phyloP scores from a whole-genome alignment of 2,329 filamentous ascomycete species.

The Epichloe sylvatica region DNA sequence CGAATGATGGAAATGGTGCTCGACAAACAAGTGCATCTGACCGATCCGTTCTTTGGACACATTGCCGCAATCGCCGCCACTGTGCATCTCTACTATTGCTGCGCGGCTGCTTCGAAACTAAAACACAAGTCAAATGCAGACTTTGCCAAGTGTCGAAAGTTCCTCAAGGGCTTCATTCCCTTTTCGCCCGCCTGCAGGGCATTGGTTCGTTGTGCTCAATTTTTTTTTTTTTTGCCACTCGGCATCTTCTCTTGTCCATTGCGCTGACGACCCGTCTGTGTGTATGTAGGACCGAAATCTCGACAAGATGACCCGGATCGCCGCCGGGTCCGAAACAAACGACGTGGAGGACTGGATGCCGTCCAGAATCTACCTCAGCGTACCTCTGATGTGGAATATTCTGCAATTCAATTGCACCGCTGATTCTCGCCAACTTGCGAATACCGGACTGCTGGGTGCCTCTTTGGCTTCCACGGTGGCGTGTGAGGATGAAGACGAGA shows the following conservation, averaged over 20 bases:
- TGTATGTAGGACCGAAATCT: conserved; percentile 29
- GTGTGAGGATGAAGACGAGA: conserved; percentile 21
- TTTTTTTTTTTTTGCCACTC: no score
- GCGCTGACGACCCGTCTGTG: conserved; percentile 8
- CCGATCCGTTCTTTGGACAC: conserved; percentile 38
- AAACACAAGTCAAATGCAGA: conserved; percentile 39
- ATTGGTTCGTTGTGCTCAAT: conserved; percentile 23
- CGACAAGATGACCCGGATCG: conserved; percentile 34
- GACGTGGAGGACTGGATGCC: conserved; percentile 39
- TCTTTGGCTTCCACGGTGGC: conserved; percentile 23
- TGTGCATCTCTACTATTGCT: conserved; percentile 40
- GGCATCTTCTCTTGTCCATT: no score
- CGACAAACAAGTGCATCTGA: conserved; percentile 33
- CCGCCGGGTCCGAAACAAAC: conserved; percentile 32
- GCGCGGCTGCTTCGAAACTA: conserved; percentile 31
- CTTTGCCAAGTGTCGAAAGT: conserved; percentile 35
- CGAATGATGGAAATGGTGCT: conserved; percentile 40
- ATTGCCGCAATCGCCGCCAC: conserved; percentile 37
- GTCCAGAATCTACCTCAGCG: conserved; percentile 36
- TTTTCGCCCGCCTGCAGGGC: conserved; percentile 32
- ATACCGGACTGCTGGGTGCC: conserved; percentile 26
- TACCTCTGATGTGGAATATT: conserved; percentile 39
- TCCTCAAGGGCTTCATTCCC: conserved; percentile 33
- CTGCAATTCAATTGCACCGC: conserved; percentile 32
- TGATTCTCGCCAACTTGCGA: conserved; percentile 21